These are phyloP conservation scores for Citrullus amarus DNA, from an alignment of 306 rosid species.

Conservation along the genomic window DNA sequence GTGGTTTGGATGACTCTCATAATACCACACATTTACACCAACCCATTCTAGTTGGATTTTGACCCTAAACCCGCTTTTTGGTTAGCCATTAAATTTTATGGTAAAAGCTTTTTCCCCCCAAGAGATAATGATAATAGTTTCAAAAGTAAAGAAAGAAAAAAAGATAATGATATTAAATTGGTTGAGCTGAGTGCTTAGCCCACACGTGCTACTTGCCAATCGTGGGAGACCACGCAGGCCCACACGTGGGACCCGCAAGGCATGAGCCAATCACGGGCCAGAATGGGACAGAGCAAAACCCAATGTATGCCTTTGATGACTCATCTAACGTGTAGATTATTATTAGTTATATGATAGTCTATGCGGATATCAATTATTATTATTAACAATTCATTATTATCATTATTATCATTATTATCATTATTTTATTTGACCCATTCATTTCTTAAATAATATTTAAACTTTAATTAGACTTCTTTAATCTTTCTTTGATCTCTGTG, in stretches of 20 bases:
- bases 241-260: background rate
- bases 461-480: background rate
- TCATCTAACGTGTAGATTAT: conserved; percentile 8
- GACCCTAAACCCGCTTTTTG: background rate
- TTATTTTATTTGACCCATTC: background rate
- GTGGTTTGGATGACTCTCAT: too few species aligned
- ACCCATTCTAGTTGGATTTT: background rate
- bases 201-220: conserved; percentile 11
- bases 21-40: too few species aligned
- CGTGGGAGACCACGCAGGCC: background rate
- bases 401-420: background rate
- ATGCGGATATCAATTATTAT: background rate
- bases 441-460: background rate
- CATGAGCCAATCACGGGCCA: conserved; percentile 14
- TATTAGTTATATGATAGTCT: conserved; percentile 7
- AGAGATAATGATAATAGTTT: background rate
- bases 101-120: background rate
- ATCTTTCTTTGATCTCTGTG: background rate
- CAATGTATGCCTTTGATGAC: conserved; percentile 1
- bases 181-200: background rate
- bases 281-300: background rate
- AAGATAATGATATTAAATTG: background rate
- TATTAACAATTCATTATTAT: background rate
- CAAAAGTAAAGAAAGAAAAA: too few species aligned
- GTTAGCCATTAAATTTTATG: background rate